Conservation (phyloP, 768 basidiomycete species). For the Naganishia antarctica region DNA sequence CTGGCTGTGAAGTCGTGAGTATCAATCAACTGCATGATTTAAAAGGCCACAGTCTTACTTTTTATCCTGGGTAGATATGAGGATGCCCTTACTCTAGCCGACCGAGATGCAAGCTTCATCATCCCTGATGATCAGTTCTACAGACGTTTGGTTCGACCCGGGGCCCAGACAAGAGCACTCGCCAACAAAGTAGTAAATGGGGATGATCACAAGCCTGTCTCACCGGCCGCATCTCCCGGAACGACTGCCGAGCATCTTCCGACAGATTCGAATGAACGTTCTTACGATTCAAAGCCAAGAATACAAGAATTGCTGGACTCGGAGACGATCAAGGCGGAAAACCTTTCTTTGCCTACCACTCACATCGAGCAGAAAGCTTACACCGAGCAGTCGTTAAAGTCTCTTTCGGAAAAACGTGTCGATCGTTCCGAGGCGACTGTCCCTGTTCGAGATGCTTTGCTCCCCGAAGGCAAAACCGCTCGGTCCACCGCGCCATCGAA, state of each 20-base stretch:
- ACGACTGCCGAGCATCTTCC: background rate
- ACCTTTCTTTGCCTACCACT: background rate
- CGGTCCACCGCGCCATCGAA: background rate
- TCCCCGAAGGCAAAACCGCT: conserved; percentile 4
- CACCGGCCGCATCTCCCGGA: background rate
- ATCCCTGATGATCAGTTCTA: conserved; percentile 17
- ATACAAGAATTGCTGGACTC: too few species aligned
- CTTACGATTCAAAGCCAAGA: too few species aligned
- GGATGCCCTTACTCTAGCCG: conserved; percentile 5
- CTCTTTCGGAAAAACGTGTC: background rate
- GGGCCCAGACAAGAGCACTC: background rate
- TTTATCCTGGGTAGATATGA: background rate
- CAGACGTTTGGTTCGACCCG: background rate
- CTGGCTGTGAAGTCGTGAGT: conserved; percentile 28
- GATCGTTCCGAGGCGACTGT: background rate
- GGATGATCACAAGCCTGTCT: background rate
- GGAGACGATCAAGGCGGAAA: too few species aligned
- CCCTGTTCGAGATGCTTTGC: conserved; percentile 5
- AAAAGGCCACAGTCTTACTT: background rate
- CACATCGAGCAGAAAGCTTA: background rate
- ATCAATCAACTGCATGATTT: background rate
- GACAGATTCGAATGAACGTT: too few species aligned
- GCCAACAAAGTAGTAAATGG: background rate
- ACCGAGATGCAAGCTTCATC: conserved; percentile 18
- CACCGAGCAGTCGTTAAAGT: background rate